phyloP scores from a whole-genome alignment of 352 stramenopile genomes.

The Phytophthora citricola region DNA sequence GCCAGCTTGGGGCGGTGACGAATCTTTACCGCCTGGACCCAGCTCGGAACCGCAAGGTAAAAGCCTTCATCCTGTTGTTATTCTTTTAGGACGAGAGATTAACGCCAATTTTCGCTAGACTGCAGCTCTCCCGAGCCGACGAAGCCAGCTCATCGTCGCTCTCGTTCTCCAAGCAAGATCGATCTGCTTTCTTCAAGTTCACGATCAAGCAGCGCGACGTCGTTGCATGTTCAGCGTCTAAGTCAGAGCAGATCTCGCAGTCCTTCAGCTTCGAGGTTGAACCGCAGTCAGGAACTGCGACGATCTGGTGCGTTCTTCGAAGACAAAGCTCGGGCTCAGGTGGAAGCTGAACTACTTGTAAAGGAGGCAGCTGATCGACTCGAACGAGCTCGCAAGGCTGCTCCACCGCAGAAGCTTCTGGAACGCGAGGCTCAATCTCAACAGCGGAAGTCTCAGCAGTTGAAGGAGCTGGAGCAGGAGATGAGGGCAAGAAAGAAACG shows the following conservation, averaged over 20 bases:
- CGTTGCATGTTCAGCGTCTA: slow-evolving; percentile 18
- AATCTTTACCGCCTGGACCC: slow-evolving; percentile 16
- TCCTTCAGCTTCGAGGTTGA: slow-evolving; percentile 25
- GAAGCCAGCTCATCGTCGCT: slow-evolving; percentile 4
- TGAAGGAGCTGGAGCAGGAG: slow-evolving; percentile 45
- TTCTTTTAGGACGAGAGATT: neutral
- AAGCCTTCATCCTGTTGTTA: neutral
- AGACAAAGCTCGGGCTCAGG: slow-evolving; percentile 54
- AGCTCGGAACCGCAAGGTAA: slow-evolving; percentile 23
- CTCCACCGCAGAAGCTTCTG: slow-evolving; percentile 57
- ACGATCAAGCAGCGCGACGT: slow-evolving; percentile 8
- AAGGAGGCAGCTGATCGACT: slow-evolving; percentile 42
- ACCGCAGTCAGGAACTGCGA: slow-evolving; percentile 31
- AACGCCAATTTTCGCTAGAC: slow-evolving; percentile 10
- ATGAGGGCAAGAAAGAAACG: slow-evolving; percentile 44
- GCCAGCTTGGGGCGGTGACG: slow-evolving; percentile 32
- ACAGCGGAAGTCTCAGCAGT: slow-evolving; percentile 48
- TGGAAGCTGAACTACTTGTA: slow-evolving; percentile 39
- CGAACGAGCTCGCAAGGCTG: slow-evolving; percentile 50
- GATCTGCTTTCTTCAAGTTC: slow-evolving; percentile 11
- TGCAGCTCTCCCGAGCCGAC: slow-evolving; percentile 12
- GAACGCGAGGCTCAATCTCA: slow-evolving; percentile 54
- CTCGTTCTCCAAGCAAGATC: slow-evolving; percentile 26
- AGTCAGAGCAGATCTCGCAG: slow-evolving; percentile 23
- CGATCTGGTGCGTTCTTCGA: slow-evolving; percentile 66